Base-by-base conservation (phyloP, 148 eudicot genomes). In the Cornus kousa region DNA sequence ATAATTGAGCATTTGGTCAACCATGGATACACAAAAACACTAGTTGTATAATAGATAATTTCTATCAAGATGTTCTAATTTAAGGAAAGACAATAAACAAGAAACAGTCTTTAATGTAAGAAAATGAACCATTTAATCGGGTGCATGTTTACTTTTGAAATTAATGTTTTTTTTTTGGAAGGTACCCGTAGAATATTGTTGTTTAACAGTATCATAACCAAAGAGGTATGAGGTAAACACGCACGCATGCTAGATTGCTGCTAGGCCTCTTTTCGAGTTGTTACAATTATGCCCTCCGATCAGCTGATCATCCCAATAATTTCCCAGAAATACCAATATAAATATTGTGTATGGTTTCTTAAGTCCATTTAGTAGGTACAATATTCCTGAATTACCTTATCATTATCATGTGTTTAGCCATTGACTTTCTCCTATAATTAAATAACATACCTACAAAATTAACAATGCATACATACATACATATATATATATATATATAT, bases 1-100 rank as follows among this genome's bases (percentile, higher is more conserved):
- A 70, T 70, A 37, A 70, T 39, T 70, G 12, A 70, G 72, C 72
- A 70, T 70, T 62, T 70, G 46, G 72, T 70, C 72, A 70, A 37
- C 72, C 72, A 39, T 8, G 20, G 16, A 33, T 68, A 68, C 40
- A 16, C 59, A 53, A 53, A 11, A 53, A 12, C 59, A 53, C 59
- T 11, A 53, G 7, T 53, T 11, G 19, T 11, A 11, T 53, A 12
- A 53, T 53, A 53, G 59, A 53, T 53, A 11, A 13, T 43, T 4
- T 43, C 10, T 43, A 16, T 12, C 19, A 53, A 53, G 19, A 11
- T 53, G 59, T 53, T 53, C 59, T 53, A 14, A 14, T 53, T 50
- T 53, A 14, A 43, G 48, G 48, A 6, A 43, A 43, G 48, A 43
- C 10, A 43, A 43, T 43, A 43, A 43, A 43, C 48, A 13, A 28